A percentile compares a stretch with the other conserved stretches of the same genome.
Conservation (phyloP, 768 basidiomycete species). For the Fomitopsis pulvina region DNA sequence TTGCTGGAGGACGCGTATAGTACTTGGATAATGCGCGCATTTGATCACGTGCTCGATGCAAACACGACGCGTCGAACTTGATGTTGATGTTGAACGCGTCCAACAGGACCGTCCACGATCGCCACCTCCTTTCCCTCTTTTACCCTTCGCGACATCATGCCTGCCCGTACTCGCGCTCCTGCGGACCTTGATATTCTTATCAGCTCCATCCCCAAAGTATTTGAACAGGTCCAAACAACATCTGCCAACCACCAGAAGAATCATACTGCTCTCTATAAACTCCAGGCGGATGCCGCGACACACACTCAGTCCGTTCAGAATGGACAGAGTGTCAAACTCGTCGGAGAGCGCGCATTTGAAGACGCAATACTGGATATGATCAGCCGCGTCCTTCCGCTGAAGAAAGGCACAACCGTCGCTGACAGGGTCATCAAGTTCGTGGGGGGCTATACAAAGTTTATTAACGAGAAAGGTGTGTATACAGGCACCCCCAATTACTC, state of each 20-base stretch:
- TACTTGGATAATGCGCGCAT: too few relatives aligned
- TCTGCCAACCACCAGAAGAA: slow-evolving; percentile 88
- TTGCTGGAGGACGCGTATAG: too few relatives aligned
- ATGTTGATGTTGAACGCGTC: too few relatives aligned
- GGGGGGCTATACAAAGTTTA: slow-evolving; percentile 66
- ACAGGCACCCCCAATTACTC: not conserved
- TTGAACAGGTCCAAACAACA: slow-evolving; percentile 72
- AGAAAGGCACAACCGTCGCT: slow-evolving; percentile 73
- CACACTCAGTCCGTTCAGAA: slow-evolving; percentile 43
- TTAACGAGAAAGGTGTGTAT: slow-evolving; percentile 67
- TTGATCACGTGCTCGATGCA: too few relatives aligned
- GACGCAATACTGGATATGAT: slow-evolving; percentile 56
- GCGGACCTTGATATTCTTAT: slow-evolving; percentile 24
- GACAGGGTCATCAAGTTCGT: slow-evolving; percentile 82
- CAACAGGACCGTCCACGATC: too few relatives aligned
- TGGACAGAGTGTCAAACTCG: slow-evolving; percentile 45
- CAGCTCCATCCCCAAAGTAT: slow-evolving; percentile 51
- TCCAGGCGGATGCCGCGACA: slow-evolving; percentile 60
- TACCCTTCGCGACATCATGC: too few relatives aligned
- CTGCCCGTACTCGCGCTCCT: slow-evolving; percentile 15
- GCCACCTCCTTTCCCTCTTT: too few relatives aligned
- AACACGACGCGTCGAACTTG: too few relatives aligned
- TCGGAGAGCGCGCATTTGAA: slow-evolving; percentile 76
- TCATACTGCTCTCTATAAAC: slow-evolving; percentile 71
- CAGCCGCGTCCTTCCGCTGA: slow-evolving; percentile 55